Percentiles rank a stretch among this genome's conserved stretches.
These are phyloP conservation scores for Cercophora scortea DNA, from an alignment of 495 filamentous ascomycete genomes.

Conservation along the genomic window DNA sequence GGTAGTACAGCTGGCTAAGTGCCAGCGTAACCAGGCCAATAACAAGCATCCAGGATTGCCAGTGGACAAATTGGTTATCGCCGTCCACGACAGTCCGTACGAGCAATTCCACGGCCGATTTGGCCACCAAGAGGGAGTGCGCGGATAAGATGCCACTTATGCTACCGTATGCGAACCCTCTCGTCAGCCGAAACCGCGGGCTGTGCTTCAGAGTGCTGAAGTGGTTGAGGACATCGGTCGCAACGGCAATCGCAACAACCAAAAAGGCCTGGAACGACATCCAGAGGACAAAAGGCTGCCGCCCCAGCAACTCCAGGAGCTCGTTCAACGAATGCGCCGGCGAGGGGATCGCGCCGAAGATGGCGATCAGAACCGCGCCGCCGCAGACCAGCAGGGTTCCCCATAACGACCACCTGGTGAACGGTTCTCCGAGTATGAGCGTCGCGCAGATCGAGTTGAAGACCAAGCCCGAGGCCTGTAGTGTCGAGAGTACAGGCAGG, in stretches of 20 bases:
- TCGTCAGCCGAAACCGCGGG: conserved; percentile 64
- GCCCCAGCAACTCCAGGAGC: conserved; percentile 65
- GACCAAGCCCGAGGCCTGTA: conserved; percentile 93
- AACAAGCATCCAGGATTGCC: conserved; percentile 94
- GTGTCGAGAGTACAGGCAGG: conserved; percentile 85
- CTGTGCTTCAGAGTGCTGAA: conserved; percentile 42
- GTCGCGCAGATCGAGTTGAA: conserved; percentile 98
- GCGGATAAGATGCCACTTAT: conserved; percentile 91
- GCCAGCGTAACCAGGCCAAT: conserved; percentile 75
- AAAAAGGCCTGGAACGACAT: conserved; percentile 71
- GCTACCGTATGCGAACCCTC: conserved; percentile 81
- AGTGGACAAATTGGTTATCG: conserved; percentile 91
- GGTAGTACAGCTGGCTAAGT: conserved; percentile 86
- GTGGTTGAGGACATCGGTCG: conserved; percentile 49
- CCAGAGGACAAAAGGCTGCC: conserved; percentile 80
- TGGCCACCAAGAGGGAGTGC: conserved; percentile 86
- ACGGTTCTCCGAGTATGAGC: conserved; percentile 86
- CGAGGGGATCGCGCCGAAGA: conserved; percentile 92
- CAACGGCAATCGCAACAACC: conserved; percentile 57
- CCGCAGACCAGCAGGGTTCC: conserved; percentile 82
- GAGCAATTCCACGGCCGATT: conserved; percentile 94
- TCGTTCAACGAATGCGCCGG: conserved; percentile 84
- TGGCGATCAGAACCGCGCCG: conserved; percentile 82
- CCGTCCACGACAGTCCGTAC: conserved; percentile 83
- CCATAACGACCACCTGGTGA: conserved; percentile 81